Evolutionary conservation across 1,284 basidiomycete species (phyloP).

Genomic region (Ceratobasidium sp.): DNA sequence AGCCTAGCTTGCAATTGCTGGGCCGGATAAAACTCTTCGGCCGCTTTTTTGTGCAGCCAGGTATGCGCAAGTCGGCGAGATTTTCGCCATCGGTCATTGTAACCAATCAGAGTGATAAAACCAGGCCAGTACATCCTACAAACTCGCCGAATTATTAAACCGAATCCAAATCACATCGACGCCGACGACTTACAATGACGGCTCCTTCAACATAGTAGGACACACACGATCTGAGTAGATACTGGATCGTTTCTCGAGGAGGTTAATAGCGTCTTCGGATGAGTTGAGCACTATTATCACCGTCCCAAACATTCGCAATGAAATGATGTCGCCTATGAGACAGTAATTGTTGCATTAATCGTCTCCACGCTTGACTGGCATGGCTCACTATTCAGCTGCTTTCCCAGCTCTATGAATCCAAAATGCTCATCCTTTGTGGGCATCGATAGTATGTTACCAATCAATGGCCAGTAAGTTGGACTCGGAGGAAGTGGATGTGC

Average conservation of each 20-base stretch:
- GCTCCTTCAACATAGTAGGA: slow-evolving; percentile 18
- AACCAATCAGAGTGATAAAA: slow-evolving; percentile 25
- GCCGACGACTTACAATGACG: slow-evolving; percentile 14
- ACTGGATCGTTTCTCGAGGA: slow-evolving; percentile 20
- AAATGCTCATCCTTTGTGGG: slow-evolving; percentile 15
- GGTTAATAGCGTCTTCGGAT: slow-evolving; percentile 10
- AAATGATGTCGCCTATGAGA: slow-evolving; percentile 22
- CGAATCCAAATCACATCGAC: neutral
- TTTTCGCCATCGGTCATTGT: slow-evolving; percentile 33
- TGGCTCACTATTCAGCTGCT: slow-evolving; percentile 1
- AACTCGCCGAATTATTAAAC: neutral
- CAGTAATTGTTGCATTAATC: neutral
- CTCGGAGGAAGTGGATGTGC: slow-evolving; percentile 7
- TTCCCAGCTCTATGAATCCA: slow-evolving; percentile 27
- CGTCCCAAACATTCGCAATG: slow-evolving; percentile 18
- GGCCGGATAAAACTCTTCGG: slow-evolving; percentile 9
- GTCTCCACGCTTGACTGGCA: neutral
- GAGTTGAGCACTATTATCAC: slow-evolving; percentile 13
- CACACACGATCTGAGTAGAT: slow-evolving; percentile 29
- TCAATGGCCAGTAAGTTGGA: slow-evolving; percentile 5
- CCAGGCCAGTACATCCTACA: slow-evolving; percentile 19
- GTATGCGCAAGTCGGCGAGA: slow-evolving; percentile 24
- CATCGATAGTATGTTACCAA: slow-evolving; percentile 11
- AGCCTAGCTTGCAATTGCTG: slow-evolving; percentile 17
- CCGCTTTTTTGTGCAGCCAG: slow-evolving; percentile 30